Evolutionary conservation across 768 basidiomycete genomes (phyloP), one percentile per base, ranked within the genome.

Genomic region (Russula abietina): DNA sequence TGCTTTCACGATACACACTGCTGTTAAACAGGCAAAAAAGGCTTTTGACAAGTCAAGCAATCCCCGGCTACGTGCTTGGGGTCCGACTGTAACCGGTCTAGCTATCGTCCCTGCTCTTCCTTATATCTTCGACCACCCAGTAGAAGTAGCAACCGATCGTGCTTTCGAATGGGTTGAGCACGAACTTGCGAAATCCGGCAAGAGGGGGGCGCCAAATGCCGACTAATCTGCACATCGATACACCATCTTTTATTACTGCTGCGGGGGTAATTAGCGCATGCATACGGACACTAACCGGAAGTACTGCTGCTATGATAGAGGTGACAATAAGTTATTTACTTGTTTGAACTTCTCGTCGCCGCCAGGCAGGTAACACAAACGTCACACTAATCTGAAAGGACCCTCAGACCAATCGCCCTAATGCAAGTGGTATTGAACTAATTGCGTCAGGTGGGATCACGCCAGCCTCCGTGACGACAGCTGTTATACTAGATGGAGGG

Each of bases 401-500:
- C 5, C 24, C 50, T 71, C 67, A 75, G 14, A 74, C 64, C 52
- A 71, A 64, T 16, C 76, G 69, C 7, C 75, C 76, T 30, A 91
- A 76, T 0, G 90, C 89, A 59, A 88, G 77, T 19, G 88, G 86
- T 73, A 93, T 89, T 43, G 88, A 88, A 69, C 88, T 85, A 67
- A 95, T 91, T 65, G 92, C 92, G 68, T 87, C 93, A 0, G 94
- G 92, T 4, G 94, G 94, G 65, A 96, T 97, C 59, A 98, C 79
- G 2, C 96, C 96, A 49, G 95, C 94, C 76, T 99, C 97, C 3
- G 96, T 98, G 59, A 98, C 93, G 26, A 99, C 92, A 19, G 91
- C 96, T 1, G 97, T 96, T 65, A 99, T 94, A 71, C 85, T 89
- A 22, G 83, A 83, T 1, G 95, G 89, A 2, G 96, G 92, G 2